Evolutionary conservation across 352 stramenopile species (phyloP).

Genomic region (Globisporangium acanthophoron): DNA sequence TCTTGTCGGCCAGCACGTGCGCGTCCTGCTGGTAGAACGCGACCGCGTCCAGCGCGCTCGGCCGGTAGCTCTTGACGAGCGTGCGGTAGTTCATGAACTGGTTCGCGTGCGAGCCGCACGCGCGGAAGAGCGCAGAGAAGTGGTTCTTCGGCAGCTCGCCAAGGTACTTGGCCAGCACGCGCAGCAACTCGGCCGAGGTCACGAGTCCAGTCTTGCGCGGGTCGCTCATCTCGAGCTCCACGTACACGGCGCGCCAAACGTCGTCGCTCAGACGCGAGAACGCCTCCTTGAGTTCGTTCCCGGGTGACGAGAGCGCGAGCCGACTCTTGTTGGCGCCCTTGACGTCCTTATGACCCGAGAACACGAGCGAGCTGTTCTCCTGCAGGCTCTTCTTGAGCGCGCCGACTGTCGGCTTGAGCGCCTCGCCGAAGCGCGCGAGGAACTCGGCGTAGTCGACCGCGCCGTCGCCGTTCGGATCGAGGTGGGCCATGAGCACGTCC

Average conservation of each 20-base stretch:
- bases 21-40: slow-evolving; percentile 49
- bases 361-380: slow-evolving; percentile 65
- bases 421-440: slow-evolving; percentile 52
- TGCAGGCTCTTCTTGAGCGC: slow-evolving; percentile 27
- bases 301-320: slow-evolving; percentile 44
- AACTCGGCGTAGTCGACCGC: slow-evolving; percentile 60
- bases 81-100: slow-evolving; percentile 69
- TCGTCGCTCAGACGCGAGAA: slow-evolving; percentile 55
- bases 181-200: slow-evolving; percentile 49
- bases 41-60: slow-evolving; percentile 43
- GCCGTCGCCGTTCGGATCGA: slow-evolving; percentile 34
- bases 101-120: slow-evolving; percentile 56
- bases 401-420: slow-evolving; percentile 25
- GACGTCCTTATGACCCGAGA: slow-evolving; percentile 37
- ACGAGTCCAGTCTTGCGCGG: slow-evolving; percentile 54
- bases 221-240: slow-evolving; percentile 61
- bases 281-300: slow-evolving; percentile 68
- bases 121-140: slow-evolving; percentile 53
- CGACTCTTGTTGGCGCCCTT: slow-evolving; percentile 59
- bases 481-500: slow-evolving; percentile 23
- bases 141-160: slow-evolving; percentile 46
- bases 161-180: slow-evolving; percentile 58
- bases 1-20: slow-evolving; percentile 31
- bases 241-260: slow-evolving; percentile 55
- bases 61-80: slow-evolving; percentile 63